phyloP scores from a whole-genome alignment of 352 stramenopile species.

The Globisporangium spinosum region DNA sequence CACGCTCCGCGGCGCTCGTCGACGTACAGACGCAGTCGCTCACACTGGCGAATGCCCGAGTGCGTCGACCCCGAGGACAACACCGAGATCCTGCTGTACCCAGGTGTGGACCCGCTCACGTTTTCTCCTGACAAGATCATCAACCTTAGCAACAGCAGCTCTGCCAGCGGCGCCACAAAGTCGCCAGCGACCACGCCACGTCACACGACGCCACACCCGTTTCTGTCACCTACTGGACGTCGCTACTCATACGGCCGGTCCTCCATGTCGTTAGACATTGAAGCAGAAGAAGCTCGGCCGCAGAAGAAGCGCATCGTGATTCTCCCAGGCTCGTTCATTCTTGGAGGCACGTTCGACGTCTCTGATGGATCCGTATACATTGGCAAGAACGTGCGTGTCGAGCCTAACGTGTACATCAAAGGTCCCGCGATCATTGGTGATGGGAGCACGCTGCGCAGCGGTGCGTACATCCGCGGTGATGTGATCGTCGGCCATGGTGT shows the following conservation, averaged over 20 bases:
- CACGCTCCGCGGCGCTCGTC: slow-evolving; percentile 18
- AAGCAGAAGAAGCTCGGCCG: slow-evolving; percentile 17
- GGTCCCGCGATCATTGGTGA: slow-evolving; percentile 73
- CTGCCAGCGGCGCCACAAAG: neutral
- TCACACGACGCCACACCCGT: neutral
- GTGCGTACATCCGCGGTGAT: slow-evolving; percentile 66
- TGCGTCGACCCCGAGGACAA: slow-evolving; percentile 43
- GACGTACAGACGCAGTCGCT: slow-evolving; percentile 23
- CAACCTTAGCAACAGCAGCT: slow-evolving; percentile 27
- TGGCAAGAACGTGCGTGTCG: slow-evolving; percentile 55
- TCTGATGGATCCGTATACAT: slow-evolving; percentile 67
- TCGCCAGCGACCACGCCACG: slow-evolving; percentile 6
- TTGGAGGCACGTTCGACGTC: slow-evolving; percentile 67
- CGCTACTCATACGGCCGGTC: slow-evolving; percentile 32
- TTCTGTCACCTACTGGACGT: slow-evolving; percentile 15
- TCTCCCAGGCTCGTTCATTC: slow-evolving; percentile 33
- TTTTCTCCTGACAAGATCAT: slow-evolving; percentile 58
- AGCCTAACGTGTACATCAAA: slow-evolving; percentile 69
- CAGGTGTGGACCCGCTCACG: slow-evolving; percentile 40
- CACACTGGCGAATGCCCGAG: slow-evolving; percentile 34
- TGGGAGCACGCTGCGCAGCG: slow-evolving; percentile 52
- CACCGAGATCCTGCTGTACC: slow-evolving; percentile 52
- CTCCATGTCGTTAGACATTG: slow-evolving; percentile 22
- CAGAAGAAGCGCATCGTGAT: slow-evolving; percentile 53
- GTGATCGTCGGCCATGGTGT: slow-evolving; percentile 58